A percentile compares a stretch with the other conserved stretches of the same genome.
phyloP scores from a whole-genome alignment of 495 filamentous ascomycete species.

The Penicillium mononematosum region DNA sequence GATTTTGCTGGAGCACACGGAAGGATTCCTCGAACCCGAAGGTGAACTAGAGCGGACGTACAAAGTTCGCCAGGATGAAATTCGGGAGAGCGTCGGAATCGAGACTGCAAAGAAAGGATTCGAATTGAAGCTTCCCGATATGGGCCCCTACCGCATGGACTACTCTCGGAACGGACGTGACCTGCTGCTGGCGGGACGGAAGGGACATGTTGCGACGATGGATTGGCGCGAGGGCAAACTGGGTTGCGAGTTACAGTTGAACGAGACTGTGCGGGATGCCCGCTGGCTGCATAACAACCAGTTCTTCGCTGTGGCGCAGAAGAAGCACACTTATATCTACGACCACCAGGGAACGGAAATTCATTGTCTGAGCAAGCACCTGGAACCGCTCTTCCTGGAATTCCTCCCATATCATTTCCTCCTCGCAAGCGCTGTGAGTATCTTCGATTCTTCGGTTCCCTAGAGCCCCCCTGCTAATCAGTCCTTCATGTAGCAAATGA shows the following conservation, averaged over 20 bases:
- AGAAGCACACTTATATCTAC: conserved; percentile 96
- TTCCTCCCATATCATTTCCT: conserved; percentile 97
- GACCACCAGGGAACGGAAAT: conserved; percentile 84
- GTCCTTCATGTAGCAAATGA: conserved; percentile 57
- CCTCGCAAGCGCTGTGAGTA: conserved; percentile 74
- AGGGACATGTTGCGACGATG: conserved; percentile 94
- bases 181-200: conserved; percentile 79
- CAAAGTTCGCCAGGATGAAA: conserved; percentile 86
- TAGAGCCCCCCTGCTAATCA: conserved; percentile 4
- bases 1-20: conserved; percentile 84
- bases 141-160: conserved; percentile 84
- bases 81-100: conserved; percentile 67
- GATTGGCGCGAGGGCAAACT: conserved; percentile 93
- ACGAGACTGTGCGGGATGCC: conserved; percentile 84
- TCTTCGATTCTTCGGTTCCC: background rate
- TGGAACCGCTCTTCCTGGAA: conserved; percentile 92
- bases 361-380: conserved; percentile 83
- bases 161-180: conserved; percentile 88
- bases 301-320: conserved; percentile 95
- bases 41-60: conserved; percentile 86
- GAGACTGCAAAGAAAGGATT: conserved; percentile 90
- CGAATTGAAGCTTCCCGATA: conserved; percentile 75
- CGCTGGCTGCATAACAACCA: conserved; percentile 96
- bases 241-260: conserved; percentile 84
- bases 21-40: conserved; percentile 87